phyloP scores from a whole-genome alignment of 2,329 filamentous ascomycete species.

The Ambrosiella beaveri region DNA sequence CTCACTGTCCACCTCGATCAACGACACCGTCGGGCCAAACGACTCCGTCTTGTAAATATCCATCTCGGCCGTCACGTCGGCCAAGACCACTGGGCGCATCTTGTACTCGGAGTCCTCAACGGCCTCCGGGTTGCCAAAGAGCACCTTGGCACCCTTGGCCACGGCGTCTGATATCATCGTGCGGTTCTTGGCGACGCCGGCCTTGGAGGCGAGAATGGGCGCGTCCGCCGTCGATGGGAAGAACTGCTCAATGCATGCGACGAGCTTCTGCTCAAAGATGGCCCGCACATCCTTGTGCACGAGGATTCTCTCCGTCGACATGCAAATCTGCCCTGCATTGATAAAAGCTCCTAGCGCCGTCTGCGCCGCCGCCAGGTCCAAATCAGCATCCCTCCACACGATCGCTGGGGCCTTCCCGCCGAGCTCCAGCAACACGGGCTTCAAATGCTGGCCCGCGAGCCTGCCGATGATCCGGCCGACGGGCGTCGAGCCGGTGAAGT shows the following conservation, averaged over 20 bases:
- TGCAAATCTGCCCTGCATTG: conserved; percentile 67
- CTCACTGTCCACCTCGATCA: conserved; percentile 48
- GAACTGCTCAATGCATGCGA: conserved; percentile 23
- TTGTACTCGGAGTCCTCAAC: conserved; percentile 19
- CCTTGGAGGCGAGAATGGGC: conserved; percentile 52
- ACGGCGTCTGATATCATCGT: conserved; percentile 50
- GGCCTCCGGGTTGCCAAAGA: conserved; percentile 23
- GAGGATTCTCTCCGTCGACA: conserved; percentile 62
- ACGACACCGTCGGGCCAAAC: conserved; percentile 57
- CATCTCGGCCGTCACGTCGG: conserved; percentile 46
- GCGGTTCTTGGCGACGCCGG: conserved; percentile 48
- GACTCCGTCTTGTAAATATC: conserved; percentile 58
- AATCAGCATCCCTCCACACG: conserved; percentile 62
- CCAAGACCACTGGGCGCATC: conserved; percentile 50
- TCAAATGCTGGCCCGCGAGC: conserved; percentile 54
- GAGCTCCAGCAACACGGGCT: conserved; percentile 65
- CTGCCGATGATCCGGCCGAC: conserved; percentile 58
- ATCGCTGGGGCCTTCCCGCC: conserved; percentile 70
- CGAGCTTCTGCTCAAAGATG: conserved; percentile 30
- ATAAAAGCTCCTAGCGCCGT: conserved; percentile 56
- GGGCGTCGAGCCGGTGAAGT: conserved; percentile 64
- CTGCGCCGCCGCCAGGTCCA: conserved; percentile 51
- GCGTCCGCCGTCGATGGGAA: conserved; percentile 41
- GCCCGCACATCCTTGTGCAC: conserved; percentile 32
- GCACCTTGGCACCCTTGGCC: conserved; percentile 43